Conservation (phyloP, 2,329 filamentous ascomycete species). For the Camillea tinctor region DNA sequence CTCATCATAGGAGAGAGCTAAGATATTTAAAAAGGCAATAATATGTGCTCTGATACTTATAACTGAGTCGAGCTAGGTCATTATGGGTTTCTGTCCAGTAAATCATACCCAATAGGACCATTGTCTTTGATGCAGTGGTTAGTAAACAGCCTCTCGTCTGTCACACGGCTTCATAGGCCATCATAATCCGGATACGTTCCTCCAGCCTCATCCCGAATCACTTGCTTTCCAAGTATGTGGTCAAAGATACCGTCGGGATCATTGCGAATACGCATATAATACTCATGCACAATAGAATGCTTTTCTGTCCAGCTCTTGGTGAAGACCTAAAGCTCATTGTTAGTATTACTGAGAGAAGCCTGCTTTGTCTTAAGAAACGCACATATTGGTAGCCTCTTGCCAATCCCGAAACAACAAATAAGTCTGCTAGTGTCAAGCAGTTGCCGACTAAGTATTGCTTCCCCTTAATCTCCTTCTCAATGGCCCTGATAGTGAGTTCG, state of each 20-base stretch:
- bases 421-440: conserved; percentile 16
- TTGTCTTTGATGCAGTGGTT: too few species aligned
- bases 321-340: conserved; percentile 11
- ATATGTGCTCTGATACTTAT: too few species aligned
- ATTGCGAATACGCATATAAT: conserved; percentile 18
- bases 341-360: too few species aligned
- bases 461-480: conserved; percentile 17
- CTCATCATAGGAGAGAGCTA: too few species aligned
- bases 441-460: conserved; percentile 19
- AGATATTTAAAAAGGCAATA: too few species aligned
- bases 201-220: conserved; percentile 10
- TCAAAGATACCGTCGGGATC: conserved; percentile 16
- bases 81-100: too few species aligned
- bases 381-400: conserved; percentile 23
- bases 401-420: conserved; percentile 20
- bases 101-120: too few species aligned
- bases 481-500: conserved; percentile 16
- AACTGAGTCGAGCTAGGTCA: too few species aligned
- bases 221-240: conserved; percentile 10
- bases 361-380: neutral
- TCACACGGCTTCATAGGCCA: neutral
- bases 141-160: too few species aligned
- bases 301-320: conserved; percentile 19
- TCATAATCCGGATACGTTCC: conserved; percentile 14
- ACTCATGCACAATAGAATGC: conserved; percentile 18